Percentiles rank a stretch among this genome's conserved stretches.
phyloP scores from a whole-genome alignment of 176 grass and related monocot species.

The Hordeum marinum region DNA sequence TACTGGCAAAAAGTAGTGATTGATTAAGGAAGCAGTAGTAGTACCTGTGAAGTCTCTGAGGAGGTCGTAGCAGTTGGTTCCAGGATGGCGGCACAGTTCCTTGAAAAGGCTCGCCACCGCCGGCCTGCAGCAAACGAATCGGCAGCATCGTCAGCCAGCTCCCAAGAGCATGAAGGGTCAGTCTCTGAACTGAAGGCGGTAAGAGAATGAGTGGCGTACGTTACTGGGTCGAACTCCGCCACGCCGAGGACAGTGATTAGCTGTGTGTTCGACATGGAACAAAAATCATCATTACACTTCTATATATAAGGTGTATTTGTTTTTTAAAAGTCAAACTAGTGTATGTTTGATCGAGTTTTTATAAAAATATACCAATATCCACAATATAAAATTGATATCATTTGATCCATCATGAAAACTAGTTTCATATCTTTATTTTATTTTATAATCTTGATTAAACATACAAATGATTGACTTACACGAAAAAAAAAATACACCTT shows the following conservation, averaged over 20 bases:
- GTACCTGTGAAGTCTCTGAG: constrained; percentile 59
- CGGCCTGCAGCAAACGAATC: constrained; percentile 26
- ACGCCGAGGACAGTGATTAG: constrained; percentile 41
- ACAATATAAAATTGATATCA: no score
- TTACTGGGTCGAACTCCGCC: constrained; percentile 63
- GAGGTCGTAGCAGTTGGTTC: constrained; percentile 61
- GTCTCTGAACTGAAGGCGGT: background rate
- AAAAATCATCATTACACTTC: background rate
- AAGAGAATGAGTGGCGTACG: constrained; percentile 13
- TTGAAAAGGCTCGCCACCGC: constrained; percentile 44
- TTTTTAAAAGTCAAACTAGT: no score
- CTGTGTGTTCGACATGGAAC: constrained; percentile 5
- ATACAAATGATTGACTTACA: no score
- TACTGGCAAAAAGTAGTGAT: no score
- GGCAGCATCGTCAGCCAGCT: background rate
- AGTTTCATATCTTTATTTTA: no score
- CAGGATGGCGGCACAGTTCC: constrained; percentile 40
- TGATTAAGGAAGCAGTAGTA: no score
- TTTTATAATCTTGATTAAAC: no score
- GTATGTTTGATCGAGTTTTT: no score
- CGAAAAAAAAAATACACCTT: no score
- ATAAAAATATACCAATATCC: no score
- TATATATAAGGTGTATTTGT: no score
- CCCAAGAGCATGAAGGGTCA: background rate
- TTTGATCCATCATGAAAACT: no score